Evolutionary conservation across 2,329 filamentous ascomycete species (phyloP).

Genomic region (Venturia effusa): DNA sequence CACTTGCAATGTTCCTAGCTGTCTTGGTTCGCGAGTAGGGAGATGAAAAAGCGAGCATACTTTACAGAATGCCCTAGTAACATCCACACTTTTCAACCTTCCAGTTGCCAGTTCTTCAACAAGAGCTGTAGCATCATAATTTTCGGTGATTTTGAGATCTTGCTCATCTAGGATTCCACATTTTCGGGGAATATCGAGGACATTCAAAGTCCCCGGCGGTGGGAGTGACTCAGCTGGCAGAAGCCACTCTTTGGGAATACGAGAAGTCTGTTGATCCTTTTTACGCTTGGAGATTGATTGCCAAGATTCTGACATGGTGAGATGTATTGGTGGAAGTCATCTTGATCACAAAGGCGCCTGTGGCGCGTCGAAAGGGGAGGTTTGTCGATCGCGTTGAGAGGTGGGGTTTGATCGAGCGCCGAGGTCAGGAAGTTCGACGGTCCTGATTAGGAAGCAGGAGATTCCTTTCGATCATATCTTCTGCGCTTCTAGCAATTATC

Average conservation of each 20-base stretch:
- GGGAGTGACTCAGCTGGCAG: conserved; percentile 22
- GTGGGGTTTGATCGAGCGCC: neutral
- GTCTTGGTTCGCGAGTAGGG: no score
- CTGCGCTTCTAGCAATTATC: neutral
- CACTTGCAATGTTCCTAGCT: no score
- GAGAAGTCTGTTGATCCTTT: conserved; percentile 28
- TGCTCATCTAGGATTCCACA: conserved; percentile 40
- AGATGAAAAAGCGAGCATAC: conserved; percentile 14
- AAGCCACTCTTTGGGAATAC: conserved; percentile 36
- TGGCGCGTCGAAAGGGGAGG: neutral
- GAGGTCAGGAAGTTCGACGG: neutral
- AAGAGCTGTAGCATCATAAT: conserved; percentile 35
- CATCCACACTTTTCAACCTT: conserved; percentile 26
- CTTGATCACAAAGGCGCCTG: neutral
- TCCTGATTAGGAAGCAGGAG: no score
- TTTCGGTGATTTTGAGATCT: conserved; percentile 46
- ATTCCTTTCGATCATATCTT: no score
- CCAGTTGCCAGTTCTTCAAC: conserved; percentile 25
- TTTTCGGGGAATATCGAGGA: conserved; percentile 39
- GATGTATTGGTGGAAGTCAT: neutral
- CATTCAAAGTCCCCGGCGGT: conserved; percentile 20
- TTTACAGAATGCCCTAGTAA: conserved; percentile 34
- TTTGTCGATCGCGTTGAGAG: neutral
- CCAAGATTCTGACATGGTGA: conserved; percentile 27
- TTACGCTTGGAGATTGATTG: conserved; percentile 31